phyloP scores from a whole-genome alignment of 805 yeast species.

The Ogataea methanolica region DNA sequence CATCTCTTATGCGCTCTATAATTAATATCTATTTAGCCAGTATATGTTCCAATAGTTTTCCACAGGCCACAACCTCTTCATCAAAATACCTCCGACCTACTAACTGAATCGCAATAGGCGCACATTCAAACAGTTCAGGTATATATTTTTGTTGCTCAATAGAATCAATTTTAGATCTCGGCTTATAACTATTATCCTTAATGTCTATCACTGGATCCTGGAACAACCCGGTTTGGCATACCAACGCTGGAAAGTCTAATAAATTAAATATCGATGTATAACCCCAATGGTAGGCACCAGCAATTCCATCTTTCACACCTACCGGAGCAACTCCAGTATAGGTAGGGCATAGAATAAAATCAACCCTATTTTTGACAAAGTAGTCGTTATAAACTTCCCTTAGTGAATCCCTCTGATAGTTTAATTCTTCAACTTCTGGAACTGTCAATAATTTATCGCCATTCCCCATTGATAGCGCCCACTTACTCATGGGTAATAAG shows the following conservation, averaged over 20 bases:
- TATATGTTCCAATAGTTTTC: constrained; percentile 16
- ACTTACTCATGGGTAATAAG: constrained; percentile 56
- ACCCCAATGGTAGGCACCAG: constrained; percentile 67
- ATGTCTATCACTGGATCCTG: constrained; percentile 49
- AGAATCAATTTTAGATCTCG: constrained; percentile 43
- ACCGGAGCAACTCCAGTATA: constrained; percentile 68
- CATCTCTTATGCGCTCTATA: too few species aligned
- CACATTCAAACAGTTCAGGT: constrained; percentile 44
- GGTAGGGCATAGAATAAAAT: constrained; percentile 63
- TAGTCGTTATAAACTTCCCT: constrained; percentile 53
- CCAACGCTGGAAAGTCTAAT: constrained; percentile 64
- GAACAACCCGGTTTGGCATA: constrained; percentile 56
- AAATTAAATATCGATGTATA: constrained; percentile 73
- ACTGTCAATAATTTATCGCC: constrained; percentile 47
- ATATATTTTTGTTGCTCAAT: constrained; percentile 44
- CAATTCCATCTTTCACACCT: constrained; percentile 40
- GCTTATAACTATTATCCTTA: constrained; percentile 37
- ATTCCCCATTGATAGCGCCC: constrained; percentile 53
- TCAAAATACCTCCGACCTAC: constrained; percentile 51
- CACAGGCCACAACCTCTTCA: constrained; percentile 46
- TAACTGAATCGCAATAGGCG: constrained; percentile 53
- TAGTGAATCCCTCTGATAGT: constrained; percentile 50
- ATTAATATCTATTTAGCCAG: too few species aligned
- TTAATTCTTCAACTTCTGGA: constrained; percentile 52
- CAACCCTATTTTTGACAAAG: constrained; percentile 52